phyloP scores from a whole-genome alignment of 2,329 filamentous ascomycete genomes.

The Claviceps cyperi region DNA sequence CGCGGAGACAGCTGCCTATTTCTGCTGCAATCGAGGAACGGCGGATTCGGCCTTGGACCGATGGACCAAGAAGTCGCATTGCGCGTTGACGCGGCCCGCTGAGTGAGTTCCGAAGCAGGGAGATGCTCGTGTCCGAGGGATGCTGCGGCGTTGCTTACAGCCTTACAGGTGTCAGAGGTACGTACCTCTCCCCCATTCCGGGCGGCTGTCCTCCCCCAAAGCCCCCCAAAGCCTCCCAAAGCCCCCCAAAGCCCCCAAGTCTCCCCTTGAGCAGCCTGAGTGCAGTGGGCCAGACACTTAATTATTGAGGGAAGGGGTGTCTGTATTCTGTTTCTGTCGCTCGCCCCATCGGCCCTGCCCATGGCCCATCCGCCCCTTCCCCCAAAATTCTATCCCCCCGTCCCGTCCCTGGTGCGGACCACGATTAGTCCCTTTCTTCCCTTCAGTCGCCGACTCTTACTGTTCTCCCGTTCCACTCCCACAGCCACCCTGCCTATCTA shows the following conservation, averaged over 20 bases:
- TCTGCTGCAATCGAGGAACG: neutral
- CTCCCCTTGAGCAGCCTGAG: too few species aligned
- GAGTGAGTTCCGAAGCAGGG: neutral
- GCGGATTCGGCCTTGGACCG: neutral
- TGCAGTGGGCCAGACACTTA: too few species aligned
- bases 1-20: neutral
- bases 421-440: slow-evolving; percentile 15
- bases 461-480: slow-evolving; percentile 5
- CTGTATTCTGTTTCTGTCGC: neutral
- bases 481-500: slow-evolving; percentile 4
- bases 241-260: too few species aligned
- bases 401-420: slow-evolving; percentile 10
- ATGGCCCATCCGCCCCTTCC: slow-evolving; percentile 11
- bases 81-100: neutral
- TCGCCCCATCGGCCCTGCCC: too few species aligned
- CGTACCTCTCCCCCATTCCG: too few species aligned
- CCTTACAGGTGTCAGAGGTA: neutral
- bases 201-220: too few species aligned
- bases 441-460: slow-evolving; percentile 4
- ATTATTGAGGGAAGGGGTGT: too few species aligned
- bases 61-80: neutral
- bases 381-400: slow-evolving; percentile 17
- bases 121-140: neutral
- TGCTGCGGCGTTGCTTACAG: neutral
- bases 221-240: too few species aligned